phyloP scores from a whole-genome alignment of 2,329 filamentous ascomycete genomes.

The Hypoxylon sp. region DNA sequence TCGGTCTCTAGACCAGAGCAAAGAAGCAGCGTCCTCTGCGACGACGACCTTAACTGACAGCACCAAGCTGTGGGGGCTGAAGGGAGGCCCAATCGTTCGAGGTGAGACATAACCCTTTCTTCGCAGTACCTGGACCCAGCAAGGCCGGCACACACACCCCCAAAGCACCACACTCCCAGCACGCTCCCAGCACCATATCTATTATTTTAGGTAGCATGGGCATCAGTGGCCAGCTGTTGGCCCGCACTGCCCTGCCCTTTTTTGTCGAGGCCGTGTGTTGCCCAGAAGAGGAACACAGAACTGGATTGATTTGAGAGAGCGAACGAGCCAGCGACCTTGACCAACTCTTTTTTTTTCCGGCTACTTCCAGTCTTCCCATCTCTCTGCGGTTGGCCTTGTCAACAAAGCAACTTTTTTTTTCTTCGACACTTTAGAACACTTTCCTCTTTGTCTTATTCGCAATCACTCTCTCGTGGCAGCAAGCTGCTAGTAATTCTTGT shows the following conservation, averaged over 20 bases:
- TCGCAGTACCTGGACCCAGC: slow-evolving; percentile 37
- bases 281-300: slow-evolving; percentile 40
- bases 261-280: slow-evolving; percentile 41
- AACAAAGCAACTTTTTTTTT: slow-evolving; percentile 51
- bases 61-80: slow-evolving; percentile 44
- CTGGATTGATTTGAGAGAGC: slow-evolving; percentile 38
- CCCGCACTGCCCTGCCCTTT: slow-evolving; percentile 53
- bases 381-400: slow-evolving; percentile 50
- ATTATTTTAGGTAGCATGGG: slow-evolving; percentile 50
- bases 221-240: slow-evolving; percentile 52
- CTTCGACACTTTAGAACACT: slow-evolving; percentile 46
- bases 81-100: slow-evolving; percentile 44
- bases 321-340: slow-evolving; percentile 48
- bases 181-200: background rate
- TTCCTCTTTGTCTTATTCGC: slow-evolving; percentile 51
- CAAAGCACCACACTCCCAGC: background rate
- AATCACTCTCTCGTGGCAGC: slow-evolving; percentile 50
- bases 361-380: slow-evolving; percentile 50
- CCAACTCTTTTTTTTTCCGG: slow-evolving; percentile 50
- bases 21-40: slow-evolving; percentile 37
- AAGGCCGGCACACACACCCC: slow-evolving; percentile 22
- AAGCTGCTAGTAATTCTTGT: slow-evolving; percentile 50
- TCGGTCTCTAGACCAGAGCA: slow-evolving; percentile 37
- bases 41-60: slow-evolving; percentile 30
- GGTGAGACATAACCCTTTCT: slow-evolving; percentile 52